phyloP scores from a whole-genome alignment of 176 grass and related monocot species.

The Neostapfia colusana region DNA sequence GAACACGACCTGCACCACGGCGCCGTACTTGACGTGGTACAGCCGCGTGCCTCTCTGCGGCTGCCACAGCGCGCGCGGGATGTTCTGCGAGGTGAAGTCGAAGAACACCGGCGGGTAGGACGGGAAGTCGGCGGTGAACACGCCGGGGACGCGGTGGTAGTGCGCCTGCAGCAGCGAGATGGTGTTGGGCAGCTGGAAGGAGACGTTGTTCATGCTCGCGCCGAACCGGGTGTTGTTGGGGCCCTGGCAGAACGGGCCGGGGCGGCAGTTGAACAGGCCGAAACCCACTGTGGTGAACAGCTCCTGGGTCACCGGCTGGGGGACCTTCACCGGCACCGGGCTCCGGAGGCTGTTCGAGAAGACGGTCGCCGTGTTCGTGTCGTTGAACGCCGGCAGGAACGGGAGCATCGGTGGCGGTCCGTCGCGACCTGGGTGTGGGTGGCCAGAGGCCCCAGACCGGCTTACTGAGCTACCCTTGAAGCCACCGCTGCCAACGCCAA shows the following conservation, averaged over 20 bases:
- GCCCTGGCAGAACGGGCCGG: slow-evolving; percentile 52
- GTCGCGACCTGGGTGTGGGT: background rate
- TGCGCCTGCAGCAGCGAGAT: slow-evolving; percentile 63
- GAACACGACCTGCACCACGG: slow-evolving; percentile 74
- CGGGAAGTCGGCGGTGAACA: slow-evolving; percentile 81
- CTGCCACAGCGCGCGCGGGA: slow-evolving; percentile 65
- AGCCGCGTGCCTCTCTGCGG: slow-evolving; percentile 58
- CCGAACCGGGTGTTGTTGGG: slow-evolving; percentile 62
- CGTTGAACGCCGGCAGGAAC: slow-evolving; percentile 59
- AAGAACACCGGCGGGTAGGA: slow-evolving; percentile 58
- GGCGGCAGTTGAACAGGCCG: slow-evolving; percentile 56
- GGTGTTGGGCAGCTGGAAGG: slow-evolving; percentile 62
- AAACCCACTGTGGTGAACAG: slow-evolving; percentile 70
- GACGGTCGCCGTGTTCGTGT: slow-evolving; percentile 53
- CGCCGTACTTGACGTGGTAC: slow-evolving; percentile 64
- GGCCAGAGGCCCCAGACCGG: background rate
- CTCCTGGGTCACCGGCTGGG: slow-evolving; percentile 58
- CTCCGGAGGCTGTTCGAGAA: slow-evolving; percentile 62
- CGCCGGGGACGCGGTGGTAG: slow-evolving; percentile 49
- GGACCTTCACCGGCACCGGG: slow-evolving; percentile 53
- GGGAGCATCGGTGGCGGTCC: slow-evolving; percentile 50
- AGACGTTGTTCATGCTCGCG: slow-evolving; percentile 93
- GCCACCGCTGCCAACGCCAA: background rate
- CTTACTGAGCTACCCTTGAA: slow-evolving; percentile 18
- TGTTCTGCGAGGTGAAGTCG: slow-evolving; percentile 69